phyloP scores from a whole-genome alignment of 352 stramenopile species.

The Globisporangium carolinianum region DNA sequence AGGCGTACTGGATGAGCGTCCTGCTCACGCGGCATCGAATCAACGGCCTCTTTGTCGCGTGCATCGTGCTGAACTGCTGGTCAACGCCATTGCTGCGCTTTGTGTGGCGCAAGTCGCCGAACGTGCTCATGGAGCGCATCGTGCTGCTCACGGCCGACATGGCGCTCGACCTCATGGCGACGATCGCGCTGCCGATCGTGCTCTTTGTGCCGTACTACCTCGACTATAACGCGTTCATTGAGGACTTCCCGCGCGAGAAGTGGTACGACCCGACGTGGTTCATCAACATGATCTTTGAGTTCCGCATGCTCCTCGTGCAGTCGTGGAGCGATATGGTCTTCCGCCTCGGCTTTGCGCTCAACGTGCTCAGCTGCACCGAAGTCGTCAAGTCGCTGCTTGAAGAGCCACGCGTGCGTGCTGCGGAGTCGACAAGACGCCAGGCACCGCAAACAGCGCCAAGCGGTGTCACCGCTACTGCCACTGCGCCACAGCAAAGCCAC shows the following conservation, averaged over 20 bases:
- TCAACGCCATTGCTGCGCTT: constrained; percentile 7
- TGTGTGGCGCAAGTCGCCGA: not conserved
- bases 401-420: not conserved
- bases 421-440: not conserved
- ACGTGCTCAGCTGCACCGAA: constrained; percentile 24
- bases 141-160: constrained; percentile 8
- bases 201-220: constrained; percentile 12
- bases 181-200: constrained; percentile 8
- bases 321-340: constrained; percentile 27
- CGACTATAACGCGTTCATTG: constrained; percentile 2
- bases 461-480: not conserved
- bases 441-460: not conserved
- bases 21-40: constrained; percentile 8
- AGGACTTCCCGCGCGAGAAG: constrained; percentile 5
- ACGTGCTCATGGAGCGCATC: constrained; percentile 10
- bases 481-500: no score
- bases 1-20: constrained; percentile 17
- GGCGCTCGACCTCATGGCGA: constrained; percentile 13
- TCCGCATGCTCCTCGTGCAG: constrained; percentile 15
- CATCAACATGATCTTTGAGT: constrained; percentile 20
- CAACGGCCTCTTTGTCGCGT: constrained; percentile 13
- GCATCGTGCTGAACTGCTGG: constrained; percentile 21
- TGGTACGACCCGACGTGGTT: constrained; percentile 24
- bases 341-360: constrained; percentile 27
- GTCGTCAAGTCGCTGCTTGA: constrained; percentile 25